Evolutionary conservation across 805 yeast species (phyloP), one percentile per base, ranked within the genome.

Genomic region (Candida khao-thaluensis): DNA sequence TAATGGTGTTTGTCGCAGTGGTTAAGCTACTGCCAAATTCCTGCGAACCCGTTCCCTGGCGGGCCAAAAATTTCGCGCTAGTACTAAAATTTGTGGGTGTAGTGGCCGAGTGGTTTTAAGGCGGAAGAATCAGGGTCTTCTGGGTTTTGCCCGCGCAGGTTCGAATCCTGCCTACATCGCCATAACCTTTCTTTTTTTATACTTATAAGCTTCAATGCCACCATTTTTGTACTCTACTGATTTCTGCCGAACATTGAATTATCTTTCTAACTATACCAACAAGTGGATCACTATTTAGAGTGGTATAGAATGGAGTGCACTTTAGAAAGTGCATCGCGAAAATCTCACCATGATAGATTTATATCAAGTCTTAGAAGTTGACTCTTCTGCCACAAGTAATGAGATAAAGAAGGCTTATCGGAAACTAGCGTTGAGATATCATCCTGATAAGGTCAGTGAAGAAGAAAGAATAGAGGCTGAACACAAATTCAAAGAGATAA

Each of bases 361-460:
- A 36, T 89, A 88, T 62, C 87, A 76, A 32, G 65, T 85, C 3
- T 71, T 89, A 16, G 95, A 87, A 26, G 78, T 89, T 4, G 77
- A 75, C 5, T 57, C 71, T 2, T 69, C 75, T 14, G 95, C 96
- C 0, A 63, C 87, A 1, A 62, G 76, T 22, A 64, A 63, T 1
- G 96, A 90, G 47, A 86, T 91, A 56, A 82, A 82, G 51, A 81
- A 77, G 59, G 95, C 96, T 0, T 91, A 87, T 62, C 74, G 95
- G 48, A 84, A 81, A 50, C 72, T 88, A 35, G 98, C 98, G 8
- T 70, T 91, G 27, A 68, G 71, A 43, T 77, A 81, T 52, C 98
- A 91, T 61, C 98, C 98, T 0, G 98, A 91, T 60, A 91, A 93
- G 57, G 89, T 79, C 1, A 57, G 77, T 0, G 86, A 79, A 48